Evolutionary conservation across 164 flowering plant species (phyloP), one percentile per base, ranked within the genome.

Genomic region (Tetrastigma voinierianum): DNA sequence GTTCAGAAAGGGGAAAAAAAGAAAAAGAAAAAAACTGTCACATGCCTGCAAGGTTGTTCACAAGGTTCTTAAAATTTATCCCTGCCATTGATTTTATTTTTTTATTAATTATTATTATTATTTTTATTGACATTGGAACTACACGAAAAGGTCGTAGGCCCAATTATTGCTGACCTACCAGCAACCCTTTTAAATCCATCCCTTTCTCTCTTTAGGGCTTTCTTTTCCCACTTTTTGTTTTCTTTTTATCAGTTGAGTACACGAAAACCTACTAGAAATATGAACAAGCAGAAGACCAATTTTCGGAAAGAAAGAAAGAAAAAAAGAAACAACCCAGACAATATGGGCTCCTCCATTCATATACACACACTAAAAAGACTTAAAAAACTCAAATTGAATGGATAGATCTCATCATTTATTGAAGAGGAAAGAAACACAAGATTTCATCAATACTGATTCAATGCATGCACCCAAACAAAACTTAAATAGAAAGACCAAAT

Each of bases 41-140:
- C 78, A 78, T 69, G 81, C 54, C 45, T n/a, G 47, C 24, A 67
- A 24, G 72, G 62, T 60, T 49, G 52, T 51, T 73, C 72, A 73
- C 80, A 70, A 56, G 70, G n/a, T n/a, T 67, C 57, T 57, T 16
- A 60, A 48, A 49, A 16, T 62, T 71, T 55, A 14, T 60, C 46
- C 64, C 45, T 62, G 59, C 68, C 60, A 46, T 63, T 57, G 62
- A 61, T 66, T 49, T 47, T 7, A 67, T 32, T 32, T 32, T 3
- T 32, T 32, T 32, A 32, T 32, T n/a, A n/a, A n/a, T n/a, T n/a
- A n/a, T n/a, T n/a, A n/a, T 32, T 32, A 32, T 32, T 24, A 1
- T 24, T 24, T 32, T 68, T 66, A 61, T 67, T 67, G 72, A 61
- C 77, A 61, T 70, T 67, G 15, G 56, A 61, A 52, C 67, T 67